Base-by-base conservation (phyloP, 805 yeast species). In the Candida ortonii region DNA sequence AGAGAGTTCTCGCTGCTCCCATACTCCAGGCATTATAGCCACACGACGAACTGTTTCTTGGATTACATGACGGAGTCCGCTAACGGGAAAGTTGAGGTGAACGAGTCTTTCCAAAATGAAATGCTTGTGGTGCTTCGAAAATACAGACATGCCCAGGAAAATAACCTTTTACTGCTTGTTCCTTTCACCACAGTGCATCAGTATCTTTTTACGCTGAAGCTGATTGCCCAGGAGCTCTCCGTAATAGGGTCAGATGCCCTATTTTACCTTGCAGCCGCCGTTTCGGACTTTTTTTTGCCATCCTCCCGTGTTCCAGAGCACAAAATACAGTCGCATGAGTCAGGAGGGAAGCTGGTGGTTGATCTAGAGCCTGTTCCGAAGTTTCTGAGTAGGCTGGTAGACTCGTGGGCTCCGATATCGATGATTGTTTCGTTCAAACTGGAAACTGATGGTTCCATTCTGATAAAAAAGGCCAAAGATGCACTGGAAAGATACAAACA, bases 131-230 rank as follows among this genome's bases (percentile, higher is more conserved):
- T 75, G 27, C 70, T 77, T 47, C 61, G 73, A 46, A 78, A 77
- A 64, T 79, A 76, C 53, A 61, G 61, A 43, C 35, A 55, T 18
- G 85, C 78, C 16, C 68, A 71, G 49, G 59, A 60, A 9, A 61
- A 75, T 11, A 70, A 72, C 35, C 61, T 71, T 41, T 62, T 84
- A n/a, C 62, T 93, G 29, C 57, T 79, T 25, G 65, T 93, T 11
- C 97, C 97, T 0, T 93, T 84, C 65, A 89, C 97, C 10, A 93
- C 97, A 0, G 96, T 93, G 12, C 88, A 86, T 55, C 97, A 93
- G 57, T 93, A 93, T 50, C 62, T 93, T 36, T 90, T 85, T 70
- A 86, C 96, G 0, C 67, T 93, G 46, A 77, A 80, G 44, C 62
- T 77, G 22, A 66, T 85, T 7, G 80, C 93, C 1, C 70, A 71